Evolutionary conservation across 305 asterid genomes (phyloP), one percentile per base, ranked within the genome.

Genomic region (Solanum hybrid): DNA sequence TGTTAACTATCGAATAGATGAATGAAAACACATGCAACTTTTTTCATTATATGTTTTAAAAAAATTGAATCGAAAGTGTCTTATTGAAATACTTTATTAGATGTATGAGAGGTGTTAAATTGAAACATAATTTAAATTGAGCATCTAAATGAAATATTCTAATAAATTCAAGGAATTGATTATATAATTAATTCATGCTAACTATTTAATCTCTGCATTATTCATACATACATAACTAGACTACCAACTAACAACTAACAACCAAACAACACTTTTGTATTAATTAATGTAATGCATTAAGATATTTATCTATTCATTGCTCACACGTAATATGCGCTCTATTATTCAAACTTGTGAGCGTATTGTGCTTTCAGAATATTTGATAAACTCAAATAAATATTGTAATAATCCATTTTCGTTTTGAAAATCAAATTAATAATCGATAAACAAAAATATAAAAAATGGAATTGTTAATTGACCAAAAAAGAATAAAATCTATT

Each of bases 101-200:
- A 61, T 3, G 26, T 20, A 51, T 1, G 67, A 4, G 26, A 61
- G 71, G 26, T 61, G 26, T 57, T 57, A 0, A 0, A 18, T 57
- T 57, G n/a, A 57, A 57, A 18, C 11, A 57, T 18, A 18, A 57
- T 0, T 57, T 57, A 57, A 8, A 20, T 61, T 20, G 1, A 61
- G 1, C n/a, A 0, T 20, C 11, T 61, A 61, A 61, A 20, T 20
- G 0, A 61, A 20, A 57, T 18, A 57, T 57, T 18, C 2, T 18
- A 18, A 61, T 1, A 8, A 61, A 3, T 20, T 20, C 2, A 61
- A 61, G 1, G 0, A 8, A 3, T 8, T 0, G 0, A 20, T 8
- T 61, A 51, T 57, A 57, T 18, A 57, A 57, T 0, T 7, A 57
- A 57, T 57, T 64, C 73, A 10, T 67, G 28, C 14, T 69, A 26